phyloP scores from a whole-genome alignment of 2,329 filamentous ascomycete species.

The Phyllosticta capitalensis region DNA sequence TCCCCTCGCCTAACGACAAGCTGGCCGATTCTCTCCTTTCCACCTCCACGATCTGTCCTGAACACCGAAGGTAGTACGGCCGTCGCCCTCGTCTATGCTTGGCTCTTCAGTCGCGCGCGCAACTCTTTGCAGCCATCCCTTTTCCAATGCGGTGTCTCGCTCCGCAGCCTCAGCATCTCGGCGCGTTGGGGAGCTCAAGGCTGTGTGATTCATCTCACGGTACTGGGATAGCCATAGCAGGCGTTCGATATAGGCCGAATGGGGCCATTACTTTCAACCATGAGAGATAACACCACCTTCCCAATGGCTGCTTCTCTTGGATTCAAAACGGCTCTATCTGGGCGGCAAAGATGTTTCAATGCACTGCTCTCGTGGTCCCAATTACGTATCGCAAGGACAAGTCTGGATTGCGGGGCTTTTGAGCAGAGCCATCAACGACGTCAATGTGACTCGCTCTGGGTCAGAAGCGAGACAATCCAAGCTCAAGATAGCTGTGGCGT shows the following conservation, averaged over 20 bases:
- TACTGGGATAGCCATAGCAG: neutral
- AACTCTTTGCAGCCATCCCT: neutral
- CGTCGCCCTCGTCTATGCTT: neutral
- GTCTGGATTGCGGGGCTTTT: neutral
- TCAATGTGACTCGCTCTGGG: neutral
- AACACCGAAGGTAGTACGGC: neutral
- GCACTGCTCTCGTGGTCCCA: neutral
- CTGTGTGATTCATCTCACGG: neutral
- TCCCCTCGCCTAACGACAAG: neutral
- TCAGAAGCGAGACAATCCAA: neutral
- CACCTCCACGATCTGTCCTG: neutral
- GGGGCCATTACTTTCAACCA: neutral
- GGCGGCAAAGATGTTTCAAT: neutral
- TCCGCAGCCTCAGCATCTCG: neutral
- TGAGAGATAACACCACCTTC: neutral
- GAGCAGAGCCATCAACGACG: neutral
- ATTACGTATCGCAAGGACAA: neutral
- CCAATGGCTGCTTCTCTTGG: neutral
- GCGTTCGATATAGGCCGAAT: neutral
- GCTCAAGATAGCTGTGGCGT: neutral
- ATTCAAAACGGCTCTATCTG: neutral
- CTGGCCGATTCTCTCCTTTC: neutral
- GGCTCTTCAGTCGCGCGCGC: neutral
- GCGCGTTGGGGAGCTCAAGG: neutral
- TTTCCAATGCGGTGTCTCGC: neutral